Evolutionary conservation across 2,329 filamentous ascomycete genomes (phyloP).

Genomic region (Septoria linicola): DNA sequence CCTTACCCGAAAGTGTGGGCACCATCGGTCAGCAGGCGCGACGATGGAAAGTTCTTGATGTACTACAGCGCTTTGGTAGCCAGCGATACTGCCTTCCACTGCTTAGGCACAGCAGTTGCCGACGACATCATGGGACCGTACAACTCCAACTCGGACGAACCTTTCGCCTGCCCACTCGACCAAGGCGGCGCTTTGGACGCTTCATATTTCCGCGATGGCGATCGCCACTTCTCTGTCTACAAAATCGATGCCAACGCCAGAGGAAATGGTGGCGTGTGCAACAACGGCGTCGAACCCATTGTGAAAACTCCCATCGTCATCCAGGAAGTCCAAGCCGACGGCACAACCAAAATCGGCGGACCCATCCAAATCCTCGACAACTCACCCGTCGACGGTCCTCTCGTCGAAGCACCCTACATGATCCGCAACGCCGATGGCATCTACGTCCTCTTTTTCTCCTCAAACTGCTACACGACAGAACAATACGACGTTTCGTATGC

Average conservation of each 20-base stretch:
- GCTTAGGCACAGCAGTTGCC: conserved; percentile 31
- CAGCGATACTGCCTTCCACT: conserved; percentile 29
- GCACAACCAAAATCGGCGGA: conserved; percentile 27
- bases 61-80: conserved; percentile 34
- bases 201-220: conserved; percentile 30
- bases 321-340: conserved; percentile 31
- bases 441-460: conserved; percentile 33
- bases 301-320: conserved; percentile 32
- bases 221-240: conserved; percentile 31
- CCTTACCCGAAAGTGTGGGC: conserved; percentile 37
- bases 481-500: conserved; percentile 22
- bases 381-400: conserved; percentile 27
- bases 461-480: conserved; percentile 29
- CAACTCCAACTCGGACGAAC: conserved; percentile 23
- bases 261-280: conserved; percentile 31
- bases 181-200: conserved; percentile 35
- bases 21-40: conserved; percentile 34
- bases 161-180: conserved; percentile 30
- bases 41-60: conserved; percentile 32
- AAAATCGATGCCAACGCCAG: conserved; percentile 34
- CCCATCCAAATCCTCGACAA: conserved; percentile 28
- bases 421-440: conserved; percentile 22
- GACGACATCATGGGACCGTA: conserved; percentile 31
- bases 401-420: conserved; percentile 33
- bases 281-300: conserved; percentile 28